Evolutionary conservation across 495 filamentous ascomycete species (phyloP).

Genomic region (Neurospora cerealis): DNA sequence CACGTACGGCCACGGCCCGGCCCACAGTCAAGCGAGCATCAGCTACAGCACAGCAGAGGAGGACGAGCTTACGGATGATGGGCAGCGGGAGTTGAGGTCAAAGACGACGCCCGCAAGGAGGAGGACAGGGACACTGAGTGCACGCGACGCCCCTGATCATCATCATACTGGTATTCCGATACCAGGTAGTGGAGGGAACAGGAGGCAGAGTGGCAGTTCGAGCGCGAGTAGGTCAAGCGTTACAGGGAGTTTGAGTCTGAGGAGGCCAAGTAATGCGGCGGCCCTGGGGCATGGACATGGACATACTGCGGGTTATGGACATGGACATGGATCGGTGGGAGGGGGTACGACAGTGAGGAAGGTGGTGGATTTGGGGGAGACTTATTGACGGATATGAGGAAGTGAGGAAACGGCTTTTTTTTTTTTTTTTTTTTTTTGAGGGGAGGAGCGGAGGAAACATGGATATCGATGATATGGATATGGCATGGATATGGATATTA

Average conservation of each 20-base stretch:
- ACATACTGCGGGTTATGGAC: neutral
- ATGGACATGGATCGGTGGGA: neutral
- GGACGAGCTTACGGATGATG: constrained; percentile 32
- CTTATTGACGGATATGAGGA: constrained; percentile 22
- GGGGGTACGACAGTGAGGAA: constrained; percentile 11
- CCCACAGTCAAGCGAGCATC: constrained; percentile 28
- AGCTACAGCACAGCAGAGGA: constrained; percentile 35
- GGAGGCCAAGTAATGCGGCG: constrained; percentile 9
- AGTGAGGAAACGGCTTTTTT: too few relatives aligned
- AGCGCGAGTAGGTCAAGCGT: constrained; percentile 25
- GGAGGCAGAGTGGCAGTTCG: constrained; percentile 43
- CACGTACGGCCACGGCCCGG: constrained; percentile 30
- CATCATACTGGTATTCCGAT: constrained; percentile 27
- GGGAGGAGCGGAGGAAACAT: neutral
- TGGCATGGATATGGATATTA: neutral
- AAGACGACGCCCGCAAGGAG: constrained; percentile 41
- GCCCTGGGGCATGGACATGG: neutral
- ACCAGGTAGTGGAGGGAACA: constrained; percentile 5
- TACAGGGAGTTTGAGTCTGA: constrained; percentile 31
- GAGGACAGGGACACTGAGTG: constrained; percentile 35
- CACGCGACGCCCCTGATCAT: constrained; percentile 18
- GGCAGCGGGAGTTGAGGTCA: constrained; percentile 25
- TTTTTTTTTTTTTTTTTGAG: neutral
- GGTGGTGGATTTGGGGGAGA: constrained; percentile 39
- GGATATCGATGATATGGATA: neutral